Percentiles rank a stretch among this genome's conserved stretches.
phyloP scores from a whole-genome alignment of 2,329 filamentous ascomycete genomes.

The Colletotrichum salicis region DNA sequence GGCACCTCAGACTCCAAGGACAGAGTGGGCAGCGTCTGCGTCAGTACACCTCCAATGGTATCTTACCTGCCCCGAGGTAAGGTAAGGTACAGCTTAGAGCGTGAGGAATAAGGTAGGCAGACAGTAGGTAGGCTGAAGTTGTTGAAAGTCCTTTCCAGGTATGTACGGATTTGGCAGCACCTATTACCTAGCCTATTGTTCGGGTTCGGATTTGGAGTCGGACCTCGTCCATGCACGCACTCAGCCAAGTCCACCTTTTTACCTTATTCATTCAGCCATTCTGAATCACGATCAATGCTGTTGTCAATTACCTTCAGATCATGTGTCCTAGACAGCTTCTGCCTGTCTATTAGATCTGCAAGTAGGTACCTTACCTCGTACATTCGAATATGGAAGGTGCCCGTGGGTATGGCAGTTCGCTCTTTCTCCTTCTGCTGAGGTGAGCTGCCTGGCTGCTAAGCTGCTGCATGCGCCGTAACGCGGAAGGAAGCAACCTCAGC shows the following conservation, averaged over 20 bases:
- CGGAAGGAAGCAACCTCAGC: not conserved
- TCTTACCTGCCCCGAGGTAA: too few relatives aligned
- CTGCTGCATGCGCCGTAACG: not conserved
- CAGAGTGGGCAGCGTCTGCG: too few relatives aligned
- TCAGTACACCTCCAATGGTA: too few relatives aligned
- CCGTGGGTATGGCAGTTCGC: too few relatives aligned
- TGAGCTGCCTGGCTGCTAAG: too few relatives aligned
- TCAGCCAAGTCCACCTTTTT: not conserved
- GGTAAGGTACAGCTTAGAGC: too few relatives aligned
- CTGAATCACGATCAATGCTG: not conserved
- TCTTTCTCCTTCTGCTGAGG: not conserved
- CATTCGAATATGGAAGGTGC: too few relatives aligned
- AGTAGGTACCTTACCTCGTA: not conserved
- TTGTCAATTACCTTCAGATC: not conserved
- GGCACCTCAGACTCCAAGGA: not conserved
- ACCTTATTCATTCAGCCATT: not conserved
- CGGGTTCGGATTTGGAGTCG: not conserved
- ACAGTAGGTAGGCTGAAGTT: not conserved
- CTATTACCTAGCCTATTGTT: not conserved
- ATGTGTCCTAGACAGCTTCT: not conserved
- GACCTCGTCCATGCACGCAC: not conserved
- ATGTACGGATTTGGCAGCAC: not conserved
- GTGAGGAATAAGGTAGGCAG: too few relatives aligned
- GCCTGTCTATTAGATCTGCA: not conserved
- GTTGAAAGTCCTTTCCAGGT: not conserved